phyloP scores from a whole-genome alignment of 2,329 filamentous ascomycete genomes.

The Ophiostoma sp. region DNA sequence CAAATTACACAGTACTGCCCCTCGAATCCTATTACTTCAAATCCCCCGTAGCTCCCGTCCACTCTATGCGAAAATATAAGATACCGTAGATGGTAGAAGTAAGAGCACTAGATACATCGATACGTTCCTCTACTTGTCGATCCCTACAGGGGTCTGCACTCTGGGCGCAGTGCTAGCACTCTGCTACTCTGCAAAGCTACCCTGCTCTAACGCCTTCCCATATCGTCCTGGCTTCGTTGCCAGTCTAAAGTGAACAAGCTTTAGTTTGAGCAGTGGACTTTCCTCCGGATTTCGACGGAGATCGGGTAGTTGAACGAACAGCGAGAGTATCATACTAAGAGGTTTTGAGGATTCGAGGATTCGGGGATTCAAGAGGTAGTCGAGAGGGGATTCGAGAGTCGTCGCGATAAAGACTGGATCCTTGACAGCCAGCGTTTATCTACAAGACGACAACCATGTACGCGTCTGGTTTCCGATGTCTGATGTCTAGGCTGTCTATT shows the following conservation, averaged over 20 bases:
- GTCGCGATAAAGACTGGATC: background rate
- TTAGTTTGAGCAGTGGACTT: background rate
- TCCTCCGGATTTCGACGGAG: background rate
- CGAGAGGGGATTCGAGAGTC: background rate
- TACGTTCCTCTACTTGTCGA: background rate
- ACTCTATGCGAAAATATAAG: background rate
- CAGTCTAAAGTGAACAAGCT: background rate
- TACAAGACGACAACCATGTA: background rate
- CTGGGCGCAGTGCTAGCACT: background rate
- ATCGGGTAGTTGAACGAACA: background rate
- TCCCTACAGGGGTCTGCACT: background rate
- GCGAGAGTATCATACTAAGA: background rate
- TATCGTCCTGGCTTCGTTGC: slow-evolving; percentile 4
- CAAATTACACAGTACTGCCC: background rate
- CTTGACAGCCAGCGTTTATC: background rate
- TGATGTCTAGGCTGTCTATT: background rate
- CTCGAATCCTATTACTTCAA: background rate
- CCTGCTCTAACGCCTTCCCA: background rate
- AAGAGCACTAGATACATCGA: background rate
- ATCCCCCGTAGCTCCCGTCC: background rate
- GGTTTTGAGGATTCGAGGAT: no score
- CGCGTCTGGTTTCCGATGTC: background rate
- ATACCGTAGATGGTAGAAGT: background rate
- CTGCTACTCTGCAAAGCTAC: background rate
- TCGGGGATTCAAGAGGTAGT: no score